phyloP scores from a whole-genome alignment of 1,139 yeast genomes.

The Meyerozyma elateridarum region DNA sequence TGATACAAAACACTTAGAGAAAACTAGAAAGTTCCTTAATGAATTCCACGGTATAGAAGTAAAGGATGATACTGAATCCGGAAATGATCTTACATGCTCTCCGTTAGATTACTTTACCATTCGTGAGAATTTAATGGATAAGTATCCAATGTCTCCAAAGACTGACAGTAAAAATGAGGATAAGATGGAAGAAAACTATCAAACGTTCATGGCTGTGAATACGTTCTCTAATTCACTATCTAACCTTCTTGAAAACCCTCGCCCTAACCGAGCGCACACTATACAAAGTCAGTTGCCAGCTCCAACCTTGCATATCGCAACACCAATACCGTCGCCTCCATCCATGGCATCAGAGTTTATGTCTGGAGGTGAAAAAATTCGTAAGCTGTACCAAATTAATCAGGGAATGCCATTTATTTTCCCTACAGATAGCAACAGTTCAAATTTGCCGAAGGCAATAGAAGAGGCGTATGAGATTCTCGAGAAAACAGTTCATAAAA shows the following conservation, averaged over 20 bases:
- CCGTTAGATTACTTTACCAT: conserved; percentile 80
- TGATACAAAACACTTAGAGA: conserved; percentile 33
- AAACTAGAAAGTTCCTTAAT: conserved; percentile 49
- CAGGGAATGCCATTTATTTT: conserved; percentile 76
- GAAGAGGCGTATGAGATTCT: conserved; percentile 68
- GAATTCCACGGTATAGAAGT: conserved; percentile 38
- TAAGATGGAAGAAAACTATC: conserved; percentile 21
- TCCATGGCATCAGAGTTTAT: conserved; percentile 54
- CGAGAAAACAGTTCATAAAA: conserved; percentile 56
- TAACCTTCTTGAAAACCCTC: conserved; percentile 55
- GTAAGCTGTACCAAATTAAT: conserved; percentile 74
- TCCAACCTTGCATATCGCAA: conserved; percentile 72
- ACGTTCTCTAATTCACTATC: conserved; percentile 48
- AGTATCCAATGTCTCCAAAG: conserved; percentile 62
- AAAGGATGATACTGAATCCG: conserved; percentile 15
- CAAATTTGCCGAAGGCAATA: conserved; percentile 63
- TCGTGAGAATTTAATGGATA: conserved; percentile 65
- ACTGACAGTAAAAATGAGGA: conserved; percentile 11
- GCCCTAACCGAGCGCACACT: conserved; percentile 52
- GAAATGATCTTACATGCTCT: conserved; percentile 46
- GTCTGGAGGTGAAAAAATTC: conserved; percentile 59
- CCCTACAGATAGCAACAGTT: conserved; percentile 37
- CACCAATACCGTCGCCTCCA: conserved; percentile 87
- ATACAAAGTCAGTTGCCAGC: conserved; percentile 53
- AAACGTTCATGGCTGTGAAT: conserved; percentile 39